Conservation (phyloP, 2,329 filamentous ascomycete genomes). For the Bertia moriformis region DNA sequence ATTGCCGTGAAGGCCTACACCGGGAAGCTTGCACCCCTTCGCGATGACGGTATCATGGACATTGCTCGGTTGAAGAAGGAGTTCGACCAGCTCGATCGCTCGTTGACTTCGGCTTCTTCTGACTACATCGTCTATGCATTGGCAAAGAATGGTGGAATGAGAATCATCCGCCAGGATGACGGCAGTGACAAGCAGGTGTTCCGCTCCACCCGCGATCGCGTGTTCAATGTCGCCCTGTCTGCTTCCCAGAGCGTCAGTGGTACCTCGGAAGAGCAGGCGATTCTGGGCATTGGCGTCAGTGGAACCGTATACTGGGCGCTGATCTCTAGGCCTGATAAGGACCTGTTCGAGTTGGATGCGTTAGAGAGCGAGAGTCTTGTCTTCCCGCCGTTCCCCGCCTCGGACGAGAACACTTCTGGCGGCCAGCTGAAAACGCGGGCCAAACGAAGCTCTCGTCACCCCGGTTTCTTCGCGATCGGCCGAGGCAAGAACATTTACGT, state of each 20-base stretch:
- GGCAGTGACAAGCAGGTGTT: constrained; percentile 86
- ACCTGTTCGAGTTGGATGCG: constrained; percentile 64
- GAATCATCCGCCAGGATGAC: constrained; percentile 87
- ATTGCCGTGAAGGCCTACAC: constrained; percentile 56
- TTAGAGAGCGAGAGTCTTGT: constrained; percentile 77
- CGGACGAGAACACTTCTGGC: constrained; percentile 80
- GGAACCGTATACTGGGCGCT: constrained; percentile 94
- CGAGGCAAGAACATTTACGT: constrained; percentile 93
- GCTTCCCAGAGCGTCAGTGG: constrained; percentile 42
- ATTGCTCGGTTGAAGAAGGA: constrained; percentile 93
- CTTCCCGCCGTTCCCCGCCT: constrained; percentile 70
- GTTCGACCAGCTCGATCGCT: constrained; percentile 92
- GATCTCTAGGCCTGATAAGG: constrained; percentile 62
- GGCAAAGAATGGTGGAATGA: constrained; percentile 80
- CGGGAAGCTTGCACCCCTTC: constrained; percentile 39
- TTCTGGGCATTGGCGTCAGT: constrained; percentile 85
- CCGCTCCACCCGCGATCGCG: constrained; percentile 76
- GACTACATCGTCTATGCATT: constrained; percentile 90
- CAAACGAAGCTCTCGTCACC: constrained; percentile 74
- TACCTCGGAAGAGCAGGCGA: constrained; percentile 53
- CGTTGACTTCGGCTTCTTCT: constrained; percentile 75
- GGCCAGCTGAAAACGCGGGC: constrained; percentile 92
- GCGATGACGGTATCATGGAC: constrained; percentile 70
- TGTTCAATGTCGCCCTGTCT: constrained; percentile 85
- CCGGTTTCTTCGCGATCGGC: constrained; percentile 87